phyloP scores from a whole-genome alignment of 2,329 filamentous ascomycete species.

The Alternaria gansuensis region DNA sequence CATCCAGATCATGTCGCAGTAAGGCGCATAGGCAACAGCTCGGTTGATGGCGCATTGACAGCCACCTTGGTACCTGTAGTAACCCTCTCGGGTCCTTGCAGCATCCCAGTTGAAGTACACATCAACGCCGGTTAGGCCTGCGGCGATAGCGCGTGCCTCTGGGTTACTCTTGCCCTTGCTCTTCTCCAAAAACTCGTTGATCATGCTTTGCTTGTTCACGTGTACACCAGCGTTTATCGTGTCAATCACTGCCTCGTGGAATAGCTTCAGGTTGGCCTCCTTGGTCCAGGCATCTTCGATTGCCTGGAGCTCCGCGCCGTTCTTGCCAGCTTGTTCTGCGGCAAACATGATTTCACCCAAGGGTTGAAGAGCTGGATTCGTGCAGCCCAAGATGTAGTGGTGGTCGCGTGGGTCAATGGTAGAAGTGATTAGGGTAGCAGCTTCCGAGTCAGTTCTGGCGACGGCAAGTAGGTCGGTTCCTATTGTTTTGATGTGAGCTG shows the following conservation, averaged over 20 bases:
- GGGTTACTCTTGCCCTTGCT: slow-evolving; percentile 84
- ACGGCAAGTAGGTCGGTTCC: slow-evolving; percentile 87
- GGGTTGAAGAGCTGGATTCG: slow-evolving; percentile 83
- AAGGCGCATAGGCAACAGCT: slow-evolving; percentile 89
- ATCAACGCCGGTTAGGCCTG: slow-evolving; percentile 77
- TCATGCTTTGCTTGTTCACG: slow-evolving; percentile 73
- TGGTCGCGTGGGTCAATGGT: slow-evolving; percentile 97
- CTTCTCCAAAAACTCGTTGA: slow-evolving; percentile 71
- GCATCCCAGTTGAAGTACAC: slow-evolving; percentile 95
- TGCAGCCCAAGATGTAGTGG: slow-evolving; percentile 87
- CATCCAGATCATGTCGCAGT: slow-evolving; percentile 99
- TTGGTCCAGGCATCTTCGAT: slow-evolving; percentile 90
- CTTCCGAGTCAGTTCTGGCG: slow-evolving; percentile 95
- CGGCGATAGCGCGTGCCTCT: slow-evolving; percentile 83
- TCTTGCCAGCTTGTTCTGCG: slow-evolving; percentile 83
- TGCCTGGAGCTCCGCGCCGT: slow-evolving; percentile 79
- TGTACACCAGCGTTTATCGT: slow-evolving; percentile 75
- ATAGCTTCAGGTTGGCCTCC: slow-evolving; percentile 83
- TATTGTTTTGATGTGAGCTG: slow-evolving; percentile 42
- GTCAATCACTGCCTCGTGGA: slow-evolving; percentile 87
- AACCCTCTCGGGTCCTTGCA: slow-evolving; percentile 92
- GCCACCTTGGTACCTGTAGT: slow-evolving; percentile 90
- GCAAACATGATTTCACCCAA: slow-evolving; percentile 90
- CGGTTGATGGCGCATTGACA: slow-evolving; percentile 91
- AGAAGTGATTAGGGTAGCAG: slow-evolving; percentile 94